A percentile compares a stretch with the other conserved stretches of the same genome.
Evolutionary conservation across 176 grass and related monocot species (phyloP).

Genomic region (Areca catechu): DNA sequence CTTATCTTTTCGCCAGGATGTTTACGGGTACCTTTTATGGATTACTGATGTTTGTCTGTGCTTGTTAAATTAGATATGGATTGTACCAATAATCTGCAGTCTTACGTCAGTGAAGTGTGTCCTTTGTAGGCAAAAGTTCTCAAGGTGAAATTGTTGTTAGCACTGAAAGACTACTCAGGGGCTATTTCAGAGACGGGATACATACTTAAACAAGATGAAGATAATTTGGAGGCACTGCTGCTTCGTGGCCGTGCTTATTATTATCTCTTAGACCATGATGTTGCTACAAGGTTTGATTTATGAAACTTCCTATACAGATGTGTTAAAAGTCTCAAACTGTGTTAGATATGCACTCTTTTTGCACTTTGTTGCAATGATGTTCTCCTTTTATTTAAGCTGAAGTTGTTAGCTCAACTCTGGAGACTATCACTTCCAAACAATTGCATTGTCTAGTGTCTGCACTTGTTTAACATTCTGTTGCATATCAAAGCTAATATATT

Average conservation of each 20-base stretch:
- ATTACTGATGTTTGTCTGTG: slow-evolving; percentile 8
- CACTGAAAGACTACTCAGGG: slow-evolving; percentile 73
- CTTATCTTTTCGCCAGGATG: slow-evolving; percentile 87
- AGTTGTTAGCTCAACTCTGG: too few relatives aligned
- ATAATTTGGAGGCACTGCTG: slow-evolving; percentile 78
- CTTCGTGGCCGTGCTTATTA: slow-evolving; percentile 83
- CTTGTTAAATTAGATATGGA: background rate
- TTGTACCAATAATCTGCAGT: background rate
- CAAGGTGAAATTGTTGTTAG: slow-evolving; percentile 66
- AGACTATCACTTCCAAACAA: too few relatives aligned
- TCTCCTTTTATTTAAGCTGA: too few relatives aligned
- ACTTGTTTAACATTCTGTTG: too few relatives aligned
- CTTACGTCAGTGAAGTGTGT: slow-evolving; percentile 4
- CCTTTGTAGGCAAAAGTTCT: slow-evolving; percentile 83
- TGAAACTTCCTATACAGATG: too few relatives aligned
- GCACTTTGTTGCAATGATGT: too few relatives aligned
- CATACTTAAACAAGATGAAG: slow-evolving; percentile 98
- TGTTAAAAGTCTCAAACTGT: too few relatives aligned
- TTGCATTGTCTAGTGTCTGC: too few relatives aligned
- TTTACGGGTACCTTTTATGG: slow-evolving; percentile 45
- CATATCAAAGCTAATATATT: too few relatives aligned
- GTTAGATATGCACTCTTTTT: too few relatives aligned
- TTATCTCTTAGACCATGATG: slow-evolving; percentile 98
- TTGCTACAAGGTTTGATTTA: slow-evolving; percentile 55
- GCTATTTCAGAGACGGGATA: slow-evolving; percentile 84